A percentile compares a stretch with the other conserved stretches of the same genome.
Conservation (phyloP, 768 basidiomycete genomes). For the Tricholoma furcatifolium region DNA sequence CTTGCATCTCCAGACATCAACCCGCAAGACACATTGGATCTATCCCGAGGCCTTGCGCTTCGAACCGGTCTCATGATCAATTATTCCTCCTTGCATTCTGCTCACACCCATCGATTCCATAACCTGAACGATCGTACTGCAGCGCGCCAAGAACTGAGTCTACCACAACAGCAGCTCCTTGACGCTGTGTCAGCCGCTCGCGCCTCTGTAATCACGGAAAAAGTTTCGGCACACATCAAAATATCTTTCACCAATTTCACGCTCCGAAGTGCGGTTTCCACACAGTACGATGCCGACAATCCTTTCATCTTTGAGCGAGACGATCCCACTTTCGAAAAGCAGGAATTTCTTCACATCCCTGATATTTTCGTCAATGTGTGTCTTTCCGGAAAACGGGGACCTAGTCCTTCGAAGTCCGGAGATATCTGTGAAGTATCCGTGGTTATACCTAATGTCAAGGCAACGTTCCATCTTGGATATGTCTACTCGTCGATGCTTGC, state of each 20-base stretch:
- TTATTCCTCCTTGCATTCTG: constrained; percentile 50
- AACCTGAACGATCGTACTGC: constrained; percentile 36
- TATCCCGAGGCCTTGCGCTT: constrained; percentile 69
- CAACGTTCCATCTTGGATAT: constrained; percentile 59
- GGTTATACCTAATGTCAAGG: constrained; percentile 50
- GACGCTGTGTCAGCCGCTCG: constrained; percentile 45
- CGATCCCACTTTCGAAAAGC: constrained; percentile 38
- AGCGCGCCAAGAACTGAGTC: constrained; percentile 50
- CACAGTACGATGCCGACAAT: constrained; percentile 66
- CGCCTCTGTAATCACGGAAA: constrained; percentile 27
- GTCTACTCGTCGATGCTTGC: constrained; percentile 72
- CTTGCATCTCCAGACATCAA: constrained; percentile 82
- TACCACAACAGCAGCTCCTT: constrained; percentile 50
- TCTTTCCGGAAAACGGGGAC: constrained; percentile 24
- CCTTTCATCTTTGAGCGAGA: constrained; percentile 56
- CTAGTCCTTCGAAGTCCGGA: constrained; percentile 15
- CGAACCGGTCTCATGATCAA: constrained; percentile 52
- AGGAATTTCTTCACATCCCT: constrained; percentile 46
- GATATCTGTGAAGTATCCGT: constrained; percentile 49
- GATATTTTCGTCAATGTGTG: constrained; percentile 25
- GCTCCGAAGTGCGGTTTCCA: constrained; percentile 63
- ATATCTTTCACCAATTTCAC: constrained; percentile 46
- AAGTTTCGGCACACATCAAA: constrained; percentile 41
- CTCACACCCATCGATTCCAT: constrained; percentile 36
- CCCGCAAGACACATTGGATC: constrained; percentile 59